Evolutionary conservation across 1,284 basidiomycete genomes (phyloP), one percentile per base, ranked within the genome.

Genomic region (Naganishia cerealis): DNA sequence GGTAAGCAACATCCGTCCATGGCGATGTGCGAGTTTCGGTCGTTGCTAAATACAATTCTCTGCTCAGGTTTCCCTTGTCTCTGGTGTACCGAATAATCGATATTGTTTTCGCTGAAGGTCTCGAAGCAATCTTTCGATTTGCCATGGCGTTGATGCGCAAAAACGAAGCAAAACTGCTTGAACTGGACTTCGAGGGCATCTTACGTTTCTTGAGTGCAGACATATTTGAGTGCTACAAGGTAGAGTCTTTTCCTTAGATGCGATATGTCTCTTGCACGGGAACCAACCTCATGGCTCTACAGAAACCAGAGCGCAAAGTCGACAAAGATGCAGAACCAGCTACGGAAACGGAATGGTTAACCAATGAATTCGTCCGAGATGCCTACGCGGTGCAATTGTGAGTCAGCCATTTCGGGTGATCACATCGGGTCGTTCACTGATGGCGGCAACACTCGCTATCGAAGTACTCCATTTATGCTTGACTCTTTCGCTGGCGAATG

Each of bases 121-220:
- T 98, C 67, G 95, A 99, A 79, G 92, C 95, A 0, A 89, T 98
- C 58, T 98, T 99, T 80, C 88, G 94, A 9, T 99, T 99, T 82
- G 91, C 92, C 67, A 84, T 98, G 24, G 88, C 88, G 16, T 83
- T 99, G 5, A 83, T 99, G 67, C 87, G 89, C 76, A 90, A 90
- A 77, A 96, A 94, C 74, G 95, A 99, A 79, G 88, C 90, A 67
- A 79, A 82, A 43, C 80, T 97, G 7, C 81, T 94, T 21, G 76
- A 83, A 15, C 83, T 95, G 72, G 93, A 92, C 74, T 95, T 97
- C 75, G 94, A 97, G 76, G 87, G 92, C 71, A 88, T 95, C 29
- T 81, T 96, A 50, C 82, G 86, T 0, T 95, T 89, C 79, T 79
- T 96, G 66, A 94, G 93, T 74, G 86, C 81, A 21, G 86, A 85